Percentiles rank a stretch among this genome's conserved stretches.
These are phyloP conservation scores for Colletotrichum neosansevieriae DNA, from an alignment of 2,329 filamentous ascomycete genomes.

Conservation along the genomic window DNA sequence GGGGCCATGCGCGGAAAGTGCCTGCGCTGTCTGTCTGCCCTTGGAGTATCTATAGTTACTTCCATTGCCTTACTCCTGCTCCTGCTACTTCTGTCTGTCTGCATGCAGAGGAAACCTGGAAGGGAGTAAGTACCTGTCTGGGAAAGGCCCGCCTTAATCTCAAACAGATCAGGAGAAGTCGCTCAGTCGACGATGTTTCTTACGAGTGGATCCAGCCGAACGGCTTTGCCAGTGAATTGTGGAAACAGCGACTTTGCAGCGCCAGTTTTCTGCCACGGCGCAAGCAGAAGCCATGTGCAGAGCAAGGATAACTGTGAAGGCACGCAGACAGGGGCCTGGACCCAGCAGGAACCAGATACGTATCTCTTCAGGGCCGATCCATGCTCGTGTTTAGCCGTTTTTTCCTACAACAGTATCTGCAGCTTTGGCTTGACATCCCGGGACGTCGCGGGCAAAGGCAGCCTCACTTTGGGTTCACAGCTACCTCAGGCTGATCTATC, in stretches of 20 bases:
- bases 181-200: background rate
- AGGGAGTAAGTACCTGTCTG: slow-evolving; percentile 13
- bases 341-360: background rate
- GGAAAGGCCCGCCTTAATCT: slow-evolving; percentile 14
- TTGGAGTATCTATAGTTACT: background rate
- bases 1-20: background rate
- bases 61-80: no score
- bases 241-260: slow-evolving; percentile 15
- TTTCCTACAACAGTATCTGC: background rate
- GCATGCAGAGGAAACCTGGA: background rate
- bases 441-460: background rate
- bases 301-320: slow-evolving; percentile 19
- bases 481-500: background rate
- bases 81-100: no score
- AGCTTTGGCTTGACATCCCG: background rate
- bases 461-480: background rate
- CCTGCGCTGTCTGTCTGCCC: background rate
- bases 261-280: background rate
- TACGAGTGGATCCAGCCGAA: background rate
- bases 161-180: slow-evolving; percentile 30
- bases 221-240: background rate
- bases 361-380: slow-evolving; percentile 2
- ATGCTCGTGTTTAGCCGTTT: background rate
- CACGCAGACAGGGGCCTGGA: background rate
- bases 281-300: slow-evolving; percentile 29